Percentiles rank a stretch among this genome's conserved stretches.
phyloP scores from a whole-genome alignment of 2,329 filamentous ascomycete species.

The Arthrobotrys sphaeroides region DNA sequence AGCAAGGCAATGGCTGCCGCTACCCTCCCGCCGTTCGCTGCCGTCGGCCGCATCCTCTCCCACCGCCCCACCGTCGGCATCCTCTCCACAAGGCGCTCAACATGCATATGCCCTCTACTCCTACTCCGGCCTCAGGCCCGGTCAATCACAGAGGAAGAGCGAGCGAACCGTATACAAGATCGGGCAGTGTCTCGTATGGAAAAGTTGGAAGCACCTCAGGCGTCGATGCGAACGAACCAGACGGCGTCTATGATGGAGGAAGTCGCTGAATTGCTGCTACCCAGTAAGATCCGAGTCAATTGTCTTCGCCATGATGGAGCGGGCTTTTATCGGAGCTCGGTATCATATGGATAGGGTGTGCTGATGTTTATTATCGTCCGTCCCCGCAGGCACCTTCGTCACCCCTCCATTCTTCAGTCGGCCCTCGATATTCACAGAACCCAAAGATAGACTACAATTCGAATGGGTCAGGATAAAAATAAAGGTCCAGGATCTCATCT shows the following conservation, averaged over 20 bases:
- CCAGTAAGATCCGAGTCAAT: conserved; percentile 18
- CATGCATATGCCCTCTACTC: not conserved
- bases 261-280: conserved; percentile 29
- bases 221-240: conserved; percentile 24
- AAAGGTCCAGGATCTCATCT: conserved; percentile 53
- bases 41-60: conserved; percentile 5
- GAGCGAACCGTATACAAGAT: not conserved
- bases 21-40: conserved; percentile 5
- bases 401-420: conserved; percentile 55
- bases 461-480: conserved; percentile 52
- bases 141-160: not conserved
- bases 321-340: not conserved
- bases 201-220: not conserved
- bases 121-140: not conserved
- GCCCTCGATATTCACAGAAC: conserved; percentile 55
- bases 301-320: not conserved
- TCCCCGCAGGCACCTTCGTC: conserved; percentile 55
- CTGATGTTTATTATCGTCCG: not conserved
- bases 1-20: conserved; percentile 27
- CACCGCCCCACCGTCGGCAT: conserved; percentile 23
- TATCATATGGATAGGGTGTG: not conserved
- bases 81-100: conserved; percentile 6
- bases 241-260: conserved; percentile 6
- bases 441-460: conserved; percentile 52
- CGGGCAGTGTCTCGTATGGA: not conserved